Percentiles rank a stretch among this genome's conserved stretches.
Conservation (phyloP, 2,329 filamentous ascomycete genomes). For the Neopestalotiopsis sp. region DNA sequence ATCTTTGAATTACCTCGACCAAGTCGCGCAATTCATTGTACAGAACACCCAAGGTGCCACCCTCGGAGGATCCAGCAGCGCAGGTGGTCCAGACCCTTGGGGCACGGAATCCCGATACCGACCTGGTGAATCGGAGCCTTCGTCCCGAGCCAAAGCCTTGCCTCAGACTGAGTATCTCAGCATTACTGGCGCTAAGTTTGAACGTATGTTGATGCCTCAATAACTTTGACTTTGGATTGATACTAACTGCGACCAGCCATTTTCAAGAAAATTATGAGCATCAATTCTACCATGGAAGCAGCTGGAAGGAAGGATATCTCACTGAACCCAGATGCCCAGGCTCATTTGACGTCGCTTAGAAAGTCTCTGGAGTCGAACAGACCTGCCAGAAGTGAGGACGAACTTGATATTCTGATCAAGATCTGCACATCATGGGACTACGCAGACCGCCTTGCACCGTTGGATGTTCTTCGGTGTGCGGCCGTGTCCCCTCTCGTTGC, state of each 20-base stretch:
- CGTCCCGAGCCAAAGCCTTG: constrained; percentile 62
- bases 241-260: constrained; percentile 69
- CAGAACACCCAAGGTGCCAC: constrained; percentile 87
- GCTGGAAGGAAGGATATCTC: constrained; percentile 75
- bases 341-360: constrained; percentile 64
- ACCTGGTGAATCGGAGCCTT: constrained; percentile 65
- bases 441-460: constrained; percentile 77
- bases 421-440: constrained; percentile 82
- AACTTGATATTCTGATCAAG: constrained; percentile 70
- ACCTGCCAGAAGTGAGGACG: constrained; percentile 52
- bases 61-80: constrained; percentile 65
- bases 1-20: constrained; percentile 85
- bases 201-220: constrained; percentile 43
- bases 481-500: constrained; percentile 73
- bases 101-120: constrained; percentile 80
- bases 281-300: constrained; percentile 75
- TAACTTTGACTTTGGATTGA: not conserved
- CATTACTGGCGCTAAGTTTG: constrained; percentile 75
- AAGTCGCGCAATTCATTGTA: constrained; percentile 90
- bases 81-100: constrained; percentile 70
- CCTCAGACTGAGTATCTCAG: constrained; percentile 81
- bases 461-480: constrained; percentile 87
- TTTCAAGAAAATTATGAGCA: constrained; percentile 74
- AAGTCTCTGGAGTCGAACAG: constrained; percentile 65
- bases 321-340: constrained; percentile 74